Percentiles rank a stretch among this genome's conserved stretches.
phyloP scores from a whole-genome alignment of 371 early-diverging fungal species.

The Mucor racemosus region DNA sequence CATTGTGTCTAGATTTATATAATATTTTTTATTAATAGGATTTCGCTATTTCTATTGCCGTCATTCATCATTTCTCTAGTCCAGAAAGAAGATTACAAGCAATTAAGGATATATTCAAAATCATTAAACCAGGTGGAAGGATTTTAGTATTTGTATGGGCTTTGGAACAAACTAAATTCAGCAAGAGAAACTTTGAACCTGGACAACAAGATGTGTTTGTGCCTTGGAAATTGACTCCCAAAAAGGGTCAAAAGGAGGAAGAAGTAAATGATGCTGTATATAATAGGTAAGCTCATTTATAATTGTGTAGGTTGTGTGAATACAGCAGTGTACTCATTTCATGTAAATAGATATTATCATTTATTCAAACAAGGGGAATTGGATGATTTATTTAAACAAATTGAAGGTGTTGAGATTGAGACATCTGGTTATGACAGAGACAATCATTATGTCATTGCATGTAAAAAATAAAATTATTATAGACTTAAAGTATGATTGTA shows the following conservation, averaged over 20 bases:
- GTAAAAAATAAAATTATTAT: conserved; percentile 24
- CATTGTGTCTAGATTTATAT: background rate
- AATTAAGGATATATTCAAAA: conserved; percentile 78
- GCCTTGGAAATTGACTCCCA: conserved; percentile 79
- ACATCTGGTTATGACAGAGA: conserved; percentile 89
- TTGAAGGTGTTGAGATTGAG: conserved; percentile 56
- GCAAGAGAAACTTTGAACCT: conserved; percentile 78
- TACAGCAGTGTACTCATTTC: background rate
- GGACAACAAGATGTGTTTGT: conserved; percentile 92
- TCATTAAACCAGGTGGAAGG: conserved; percentile 73
- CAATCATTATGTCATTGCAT: conserved; percentile 85
- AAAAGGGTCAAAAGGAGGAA: conserved; percentile 30
- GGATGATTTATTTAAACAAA: conserved; percentile 62
- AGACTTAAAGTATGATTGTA: background rate
- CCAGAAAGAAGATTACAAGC: conserved; percentile 79
- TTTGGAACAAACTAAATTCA: conserved; percentile 78
- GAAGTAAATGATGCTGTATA: conserved; percentile 45
- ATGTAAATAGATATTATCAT: conserved; percentile 82
- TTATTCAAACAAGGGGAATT: conserved; percentile 91
- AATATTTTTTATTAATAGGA: conserved; percentile 59
- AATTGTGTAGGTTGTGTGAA: background rate
- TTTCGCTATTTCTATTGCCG: conserved; percentile 94
- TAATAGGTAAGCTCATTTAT: conserved; percentile 41
- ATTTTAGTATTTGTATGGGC: conserved; percentile 96
- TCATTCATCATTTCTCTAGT: conserved; percentile 93